Conservation (phyloP, 805 yeast genomes). For the Naumovozyma baii region DNA sequence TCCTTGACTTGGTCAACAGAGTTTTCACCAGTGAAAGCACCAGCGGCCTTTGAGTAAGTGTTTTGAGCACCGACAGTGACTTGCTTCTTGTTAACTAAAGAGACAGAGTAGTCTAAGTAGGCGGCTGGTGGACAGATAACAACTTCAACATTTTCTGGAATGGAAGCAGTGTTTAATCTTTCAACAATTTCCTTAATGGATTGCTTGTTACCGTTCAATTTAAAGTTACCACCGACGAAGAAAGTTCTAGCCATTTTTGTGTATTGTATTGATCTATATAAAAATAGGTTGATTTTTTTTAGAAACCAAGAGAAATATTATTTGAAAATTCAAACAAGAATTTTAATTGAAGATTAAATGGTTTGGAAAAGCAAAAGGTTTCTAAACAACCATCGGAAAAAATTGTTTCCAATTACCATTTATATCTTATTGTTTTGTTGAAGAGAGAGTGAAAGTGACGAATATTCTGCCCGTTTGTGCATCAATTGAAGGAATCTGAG, state of each 20-base stretch:
- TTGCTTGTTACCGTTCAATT: slow-evolving; percentile 90
- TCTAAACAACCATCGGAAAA: too few relatives aligned
- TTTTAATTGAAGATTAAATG: too few relatives aligned
- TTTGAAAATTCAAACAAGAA: too few relatives aligned
- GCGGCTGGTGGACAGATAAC: slow-evolving; percentile 96
- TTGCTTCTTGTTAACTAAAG: slow-evolving; percentile 55
- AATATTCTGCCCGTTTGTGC: too few relatives aligned
- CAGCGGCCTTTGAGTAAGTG: slow-evolving; percentile 75
- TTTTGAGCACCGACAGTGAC: slow-evolving; percentile 88
- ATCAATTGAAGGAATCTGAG: too few relatives aligned
- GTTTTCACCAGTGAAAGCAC: slow-evolving; percentile 98
- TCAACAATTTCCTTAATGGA: slow-evolving; percentile 78
- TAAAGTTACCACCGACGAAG: slow-evolving; percentile 99
- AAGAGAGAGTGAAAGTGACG: too few relatives aligned
- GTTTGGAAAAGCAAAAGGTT: too few relatives aligned
- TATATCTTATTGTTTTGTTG: too few relatives aligned
- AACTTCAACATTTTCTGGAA: slow-evolving; percentile 77
- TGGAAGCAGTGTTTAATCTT: slow-evolving; percentile 65
- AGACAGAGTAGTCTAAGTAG: slow-evolving; percentile 70
- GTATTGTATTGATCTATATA: not conserved
- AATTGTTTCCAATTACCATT: too few relatives aligned
- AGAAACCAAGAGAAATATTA: too few relatives aligned
- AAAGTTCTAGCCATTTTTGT: slow-evolving; percentile 66
- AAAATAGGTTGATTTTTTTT: slow-evolving; percentile 1
- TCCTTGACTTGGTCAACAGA: slow-evolving; percentile 84